A percentile compares a stretch with the other conserved stretches of the same genome.
Evolutionary conservation across 345 rosid genomes (phyloP).

Genomic region (Acer campestre): DNA sequence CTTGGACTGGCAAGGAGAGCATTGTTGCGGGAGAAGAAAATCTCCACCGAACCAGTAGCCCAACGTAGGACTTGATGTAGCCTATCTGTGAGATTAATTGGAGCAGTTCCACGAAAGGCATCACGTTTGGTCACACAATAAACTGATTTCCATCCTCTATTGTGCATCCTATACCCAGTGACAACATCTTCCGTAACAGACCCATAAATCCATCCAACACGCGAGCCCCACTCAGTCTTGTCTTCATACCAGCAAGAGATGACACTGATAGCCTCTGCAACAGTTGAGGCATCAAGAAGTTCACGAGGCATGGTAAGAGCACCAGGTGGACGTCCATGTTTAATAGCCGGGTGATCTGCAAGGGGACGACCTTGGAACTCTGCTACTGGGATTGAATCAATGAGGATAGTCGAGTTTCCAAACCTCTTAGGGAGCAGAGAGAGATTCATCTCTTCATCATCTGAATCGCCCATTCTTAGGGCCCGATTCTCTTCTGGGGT

Average conservation of each 20-base stretch:
- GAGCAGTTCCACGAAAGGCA: slow-evolving; percentile 96
- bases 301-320: slow-evolving; percentile 90
- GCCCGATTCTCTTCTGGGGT: slow-evolving; percentile 76
- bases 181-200: slow-evolving; percentile 99
- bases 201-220: slow-evolving; percentile 98
- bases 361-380: slow-evolving; percentile 98
- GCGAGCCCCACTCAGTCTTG: slow-evolving; percentile 97
- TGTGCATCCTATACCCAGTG: slow-evolving; percentile 98
- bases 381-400: slow-evolving; percentile 90
- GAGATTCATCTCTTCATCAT: slow-evolving; percentile 82
- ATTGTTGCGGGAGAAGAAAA: slow-evolving; percentile 96
- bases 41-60: slow-evolving; percentile 99
- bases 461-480: slow-evolving; percentile 83
- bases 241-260: slow-evolving; percentile 99
- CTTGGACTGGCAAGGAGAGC: slow-evolving; percentile 82
- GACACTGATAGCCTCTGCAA: slow-evolving; percentile 96
- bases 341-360: slow-evolving; percentile 92
- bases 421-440: slow-evolving; percentile 76
- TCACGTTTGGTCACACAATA: slow-evolving; percentile 97
- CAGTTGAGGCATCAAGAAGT: slow-evolving; percentile 92
- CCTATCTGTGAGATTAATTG: slow-evolving; percentile 94
- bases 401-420: slow-evolving; percentile 81
- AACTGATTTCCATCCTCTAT: slow-evolving; percentile 97
- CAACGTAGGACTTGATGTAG: slow-evolving; percentile 97
- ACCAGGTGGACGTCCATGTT: slow-evolving; percentile 93